Percentiles rank a stretch among this genome's conserved stretches.
Conservation (phyloP, 306 rosid species). For the Cicer judaicum region DNA sequence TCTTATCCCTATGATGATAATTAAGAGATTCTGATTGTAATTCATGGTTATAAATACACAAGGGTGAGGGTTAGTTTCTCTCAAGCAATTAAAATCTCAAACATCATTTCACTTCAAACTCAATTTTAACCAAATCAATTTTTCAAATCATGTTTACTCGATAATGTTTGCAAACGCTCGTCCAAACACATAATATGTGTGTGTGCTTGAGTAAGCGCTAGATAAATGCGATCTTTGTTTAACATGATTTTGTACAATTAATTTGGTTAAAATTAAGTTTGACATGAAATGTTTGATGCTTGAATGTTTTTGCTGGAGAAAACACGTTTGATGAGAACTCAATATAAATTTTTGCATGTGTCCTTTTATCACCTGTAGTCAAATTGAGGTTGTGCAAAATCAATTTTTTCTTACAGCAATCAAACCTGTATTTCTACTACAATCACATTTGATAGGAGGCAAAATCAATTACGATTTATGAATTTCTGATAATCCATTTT, state of each 20-base stretch:
- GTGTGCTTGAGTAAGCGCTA: not conserved
- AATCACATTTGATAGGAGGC: not conserved
- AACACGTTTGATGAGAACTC: not conserved
- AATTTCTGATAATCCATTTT: not conserved
- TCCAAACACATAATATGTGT: too few relatives aligned
- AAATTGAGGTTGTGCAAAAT: not conserved
- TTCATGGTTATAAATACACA: not conserved
- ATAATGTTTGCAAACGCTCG: too few relatives aligned
- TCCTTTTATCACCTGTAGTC: not conserved
- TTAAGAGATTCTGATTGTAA: not conserved
- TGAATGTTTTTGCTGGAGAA: not conserved
- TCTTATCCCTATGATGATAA: not conserved
- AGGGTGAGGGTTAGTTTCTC: not conserved
- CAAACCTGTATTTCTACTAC: conserved; percentile 7
- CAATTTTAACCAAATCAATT: not conserved
- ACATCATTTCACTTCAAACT: conserved; percentile 1
- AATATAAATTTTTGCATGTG: not conserved
- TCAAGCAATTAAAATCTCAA: not conserved
- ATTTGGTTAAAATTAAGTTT: conserved; percentile 10
- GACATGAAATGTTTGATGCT: not conserved
- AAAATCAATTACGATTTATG: not conserved
- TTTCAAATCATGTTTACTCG: not conserved
- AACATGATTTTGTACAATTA: not conserved
- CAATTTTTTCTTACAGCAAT: not conserved
- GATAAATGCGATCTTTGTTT: not conserved